A percentile compares a stretch with the other conserved stretches of the same genome.
These are phyloP conservation scores for Astragalus membranaceus DNA, from an alignment of 306 rosid species.

Conservation along the genomic window DNA sequence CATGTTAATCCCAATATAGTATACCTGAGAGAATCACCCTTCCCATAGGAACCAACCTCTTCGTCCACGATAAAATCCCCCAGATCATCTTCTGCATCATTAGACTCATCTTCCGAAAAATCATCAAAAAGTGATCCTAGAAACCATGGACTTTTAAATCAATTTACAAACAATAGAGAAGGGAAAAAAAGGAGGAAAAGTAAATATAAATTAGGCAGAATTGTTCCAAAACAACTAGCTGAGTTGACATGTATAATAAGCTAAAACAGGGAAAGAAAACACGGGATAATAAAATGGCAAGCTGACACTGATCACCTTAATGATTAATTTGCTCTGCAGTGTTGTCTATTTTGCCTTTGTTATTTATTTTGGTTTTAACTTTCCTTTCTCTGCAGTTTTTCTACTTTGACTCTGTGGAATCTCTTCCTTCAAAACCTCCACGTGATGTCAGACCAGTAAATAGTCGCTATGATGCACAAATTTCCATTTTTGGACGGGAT, in stretches of 20 bases:
- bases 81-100: constrained; percentile 32
- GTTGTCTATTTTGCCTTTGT: not conserved
- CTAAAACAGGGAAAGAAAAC: not conserved
- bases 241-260: not conserved
- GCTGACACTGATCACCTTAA: constrained; percentile 18
- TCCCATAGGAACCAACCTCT: not conserved
- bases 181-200: not conserved
- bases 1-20: not conserved
- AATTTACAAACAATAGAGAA: constrained; percentile 4
- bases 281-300: not conserved
- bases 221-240: not conserved
- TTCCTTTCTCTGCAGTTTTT: constrained; percentile 57
- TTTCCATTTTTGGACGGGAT: constrained; percentile 85
- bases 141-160: not conserved
- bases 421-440: constrained; percentile 78
- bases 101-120: constrained; percentile 16
- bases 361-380: too few species aligned
- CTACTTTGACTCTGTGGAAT: constrained; percentile 93
- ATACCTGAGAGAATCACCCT: constrained; percentile 29
- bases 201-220: not conserved
- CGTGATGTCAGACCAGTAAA: constrained; percentile 64
- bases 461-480: constrained; percentile 94
- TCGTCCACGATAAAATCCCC: constrained; percentile 36
- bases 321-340: not conserved
- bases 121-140: constrained; percentile 28